Base-by-base conservation (phyloP, 148 eudicot genomes). In the Vaccinium darrowii region DNA sequence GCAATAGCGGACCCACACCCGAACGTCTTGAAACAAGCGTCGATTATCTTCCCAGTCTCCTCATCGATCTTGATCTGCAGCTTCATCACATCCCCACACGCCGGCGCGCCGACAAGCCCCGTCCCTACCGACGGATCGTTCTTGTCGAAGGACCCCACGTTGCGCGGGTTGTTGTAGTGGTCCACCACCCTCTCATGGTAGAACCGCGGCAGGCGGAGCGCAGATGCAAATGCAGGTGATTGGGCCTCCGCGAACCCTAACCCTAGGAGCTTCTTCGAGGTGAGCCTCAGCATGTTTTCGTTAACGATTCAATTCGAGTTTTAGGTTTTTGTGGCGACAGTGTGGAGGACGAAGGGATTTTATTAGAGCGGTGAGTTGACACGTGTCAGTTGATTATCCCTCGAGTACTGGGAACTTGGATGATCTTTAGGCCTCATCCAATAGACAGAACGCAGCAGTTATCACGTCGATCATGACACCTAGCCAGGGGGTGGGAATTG, bases 171-270 rank as follows among this genome's bases (percentile, higher is more conserved):
- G 79, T 94, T 87, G 93, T 94, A 96, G 86, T 96, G 99, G 43
- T 96, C 99, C 76, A 96, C 99, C 4, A 96, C 99, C 85, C 99
- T 86, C 89, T 96, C 99, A 52, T 96, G 99, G 94, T 96, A 96
- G 21, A 87, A 52, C n/a, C 95, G 90, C 50, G 78, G 76, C 82
- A 60, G 73, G 1, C 52, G 54, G 81, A 57, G 79, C 13, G 12
- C 27, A 33, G 36, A 0, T 11, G 72, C 72, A 3, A 87, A 76
- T 50, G 85, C 82, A 0, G 79, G 72, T 15, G 88, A 12, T 47
- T 82, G 88, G 2, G 85, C 14, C 76, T 84, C 14, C 16, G 80
- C 53, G 7, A 47, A 85, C 76, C 88, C 86, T 8, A 87, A 27
- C 84, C 88, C 92, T 7, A 91, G 33, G 9, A 91, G 18, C 60